A percentile compares a stretch with the other conserved stretches of the same genome.
Conservation (phyloP, 2,329 filamentous ascomycete species). For the Pseudonectria foliicola region DNA sequence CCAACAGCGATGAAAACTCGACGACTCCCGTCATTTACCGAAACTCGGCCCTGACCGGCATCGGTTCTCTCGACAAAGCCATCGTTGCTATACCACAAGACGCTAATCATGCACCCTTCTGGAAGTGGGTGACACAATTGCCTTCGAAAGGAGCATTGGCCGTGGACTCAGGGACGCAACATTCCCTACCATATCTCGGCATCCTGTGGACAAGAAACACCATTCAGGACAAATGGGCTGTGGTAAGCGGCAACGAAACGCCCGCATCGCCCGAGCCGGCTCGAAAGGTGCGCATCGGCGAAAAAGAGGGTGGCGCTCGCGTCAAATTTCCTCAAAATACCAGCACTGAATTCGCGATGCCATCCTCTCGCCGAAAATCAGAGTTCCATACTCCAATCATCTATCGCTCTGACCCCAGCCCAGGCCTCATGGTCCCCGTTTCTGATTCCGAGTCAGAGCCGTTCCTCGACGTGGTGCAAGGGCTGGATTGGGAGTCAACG, state of each 20-base stretch:
- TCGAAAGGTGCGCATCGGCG: conserved; percentile 24
- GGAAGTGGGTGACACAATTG: conserved; percentile 31
- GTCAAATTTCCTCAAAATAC: conserved; percentile 16
- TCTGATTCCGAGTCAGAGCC: conserved; percentile 30
- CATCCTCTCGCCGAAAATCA: conserved; percentile 15
- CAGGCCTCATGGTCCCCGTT: conserved; percentile 27
- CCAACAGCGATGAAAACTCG: conserved; percentile 3
- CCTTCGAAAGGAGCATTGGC: conserved; percentile 5
- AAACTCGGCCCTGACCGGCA: conserved; percentile 30
- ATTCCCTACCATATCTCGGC: conserved; percentile 25
- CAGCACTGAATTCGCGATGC: conserved; percentile 13
- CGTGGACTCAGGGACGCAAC: conserved; percentile 9
- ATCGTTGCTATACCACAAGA: conserved; percentile 24
- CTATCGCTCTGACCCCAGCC: conserved; percentile 25
- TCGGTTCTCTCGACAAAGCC: conserved; percentile 24
- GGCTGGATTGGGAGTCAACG: conserved; percentile 40
- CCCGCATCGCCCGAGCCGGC: conserved; percentile 24
- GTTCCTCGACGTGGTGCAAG: conserved; percentile 33
- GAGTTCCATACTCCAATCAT: conserved; percentile 20
- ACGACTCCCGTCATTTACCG: conserved; percentile 25
- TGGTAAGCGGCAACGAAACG: conserved; percentile 33
- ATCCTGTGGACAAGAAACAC: conserved; percentile 32
- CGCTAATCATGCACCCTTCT: conserved; percentile 27
- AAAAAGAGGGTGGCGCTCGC: conserved; percentile 13
- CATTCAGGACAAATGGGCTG: conserved; percentile 28